These are phyloP conservation scores for Glarea lozoyensis DNA, from an alignment of 495 filamentous ascomycete genomes.

Conservation along the genomic window DNA sequence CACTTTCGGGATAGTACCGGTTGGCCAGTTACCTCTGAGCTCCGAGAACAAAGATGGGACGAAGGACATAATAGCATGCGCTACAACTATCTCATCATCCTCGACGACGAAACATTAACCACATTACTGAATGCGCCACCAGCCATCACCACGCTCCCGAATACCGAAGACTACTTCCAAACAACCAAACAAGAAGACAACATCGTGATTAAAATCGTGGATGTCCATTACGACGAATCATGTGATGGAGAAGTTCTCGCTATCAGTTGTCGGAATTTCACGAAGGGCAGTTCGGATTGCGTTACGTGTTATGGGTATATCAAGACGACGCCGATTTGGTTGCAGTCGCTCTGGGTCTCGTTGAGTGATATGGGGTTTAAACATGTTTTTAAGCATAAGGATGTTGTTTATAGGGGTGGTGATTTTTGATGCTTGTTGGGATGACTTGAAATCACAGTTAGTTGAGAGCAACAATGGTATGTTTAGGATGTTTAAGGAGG, in stretches of 20 bases:
- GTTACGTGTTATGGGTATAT: constrained; percentile 5
- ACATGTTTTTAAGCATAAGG: background rate
- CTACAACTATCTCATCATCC: background rate
- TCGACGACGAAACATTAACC: constrained; percentile 1
- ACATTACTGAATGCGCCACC: background rate
- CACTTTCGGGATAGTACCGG: constrained; percentile 1
- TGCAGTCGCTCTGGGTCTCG: background rate
- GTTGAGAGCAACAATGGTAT: too few species aligned
- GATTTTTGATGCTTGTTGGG: too few species aligned
- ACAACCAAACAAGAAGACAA: background rate
- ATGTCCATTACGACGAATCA: constrained; percentile 2
- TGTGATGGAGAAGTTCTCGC: constrained; percentile 1
- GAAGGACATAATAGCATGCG: constrained; percentile 1
- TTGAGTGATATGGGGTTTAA: background rate
- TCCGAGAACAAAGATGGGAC: background rate
- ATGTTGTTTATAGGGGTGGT: background rate
- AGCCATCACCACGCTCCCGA: background rate
- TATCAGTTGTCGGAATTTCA: background rate
- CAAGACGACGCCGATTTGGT: constrained; percentile 1
- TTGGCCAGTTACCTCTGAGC: background rate
- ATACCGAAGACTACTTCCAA: background rate
- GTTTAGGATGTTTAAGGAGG: too few species aligned
- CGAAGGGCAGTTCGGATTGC: background rate
- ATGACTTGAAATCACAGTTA: too few species aligned
- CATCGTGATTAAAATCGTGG: background rate